These are phyloP conservation scores for Cladorrhinum sp. DNA, from an alignment of 2,329 filamentous ascomycete species.

Conservation along the genomic window DNA sequence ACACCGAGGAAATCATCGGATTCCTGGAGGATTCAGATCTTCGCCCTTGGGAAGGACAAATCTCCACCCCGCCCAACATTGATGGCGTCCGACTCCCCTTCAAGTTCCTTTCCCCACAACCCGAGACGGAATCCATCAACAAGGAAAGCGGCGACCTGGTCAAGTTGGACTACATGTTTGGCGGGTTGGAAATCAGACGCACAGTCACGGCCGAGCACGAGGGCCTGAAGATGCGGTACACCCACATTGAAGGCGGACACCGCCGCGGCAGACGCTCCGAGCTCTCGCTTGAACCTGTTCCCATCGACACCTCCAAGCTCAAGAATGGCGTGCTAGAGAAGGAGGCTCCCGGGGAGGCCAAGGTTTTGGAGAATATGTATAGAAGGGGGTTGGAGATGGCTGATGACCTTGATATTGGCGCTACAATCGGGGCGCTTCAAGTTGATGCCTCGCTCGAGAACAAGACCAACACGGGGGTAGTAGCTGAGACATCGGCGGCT, in stretches of 20 bases:
- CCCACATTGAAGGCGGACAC: slow-evolving; percentile 49
- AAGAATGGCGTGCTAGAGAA: background rate
- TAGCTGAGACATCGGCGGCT: background rate
- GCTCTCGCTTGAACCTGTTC: slow-evolving; percentile 43
- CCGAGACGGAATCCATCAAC: background rate
- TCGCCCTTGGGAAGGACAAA: slow-evolving; percentile 46
- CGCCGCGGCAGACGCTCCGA: slow-evolving; percentile 51
- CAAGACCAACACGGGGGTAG: too few species aligned
- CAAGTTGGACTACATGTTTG: slow-evolving; percentile 41
- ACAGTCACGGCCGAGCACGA: slow-evolving; percentile 41
- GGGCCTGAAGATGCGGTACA: slow-evolving; percentile 49
- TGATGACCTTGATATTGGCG: background rate
- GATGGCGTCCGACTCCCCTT: slow-evolving; percentile 27
- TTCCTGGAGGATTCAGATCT: slow-evolving; percentile 48
- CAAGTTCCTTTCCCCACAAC: background rate
- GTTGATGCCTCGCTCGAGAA: background rate
- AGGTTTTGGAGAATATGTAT: background rate
- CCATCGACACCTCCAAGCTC: background rate
- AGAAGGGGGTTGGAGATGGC: background rate
- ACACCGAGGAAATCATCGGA: slow-evolving; percentile 36
- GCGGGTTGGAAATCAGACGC: slow-evolving; percentile 52
- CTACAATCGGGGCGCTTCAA: background rate
- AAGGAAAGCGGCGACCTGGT: slow-evolving; percentile 7
- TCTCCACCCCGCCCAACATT: slow-evolving; percentile 42
- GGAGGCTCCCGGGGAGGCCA: background rate